A percentile compares a stretch with the other conserved stretches of the same genome.
These are phyloP conservation scores for Eucalyptus sp. DNA, from an alignment of 345 rosid genomes.

Conservation along the genomic window DNA sequence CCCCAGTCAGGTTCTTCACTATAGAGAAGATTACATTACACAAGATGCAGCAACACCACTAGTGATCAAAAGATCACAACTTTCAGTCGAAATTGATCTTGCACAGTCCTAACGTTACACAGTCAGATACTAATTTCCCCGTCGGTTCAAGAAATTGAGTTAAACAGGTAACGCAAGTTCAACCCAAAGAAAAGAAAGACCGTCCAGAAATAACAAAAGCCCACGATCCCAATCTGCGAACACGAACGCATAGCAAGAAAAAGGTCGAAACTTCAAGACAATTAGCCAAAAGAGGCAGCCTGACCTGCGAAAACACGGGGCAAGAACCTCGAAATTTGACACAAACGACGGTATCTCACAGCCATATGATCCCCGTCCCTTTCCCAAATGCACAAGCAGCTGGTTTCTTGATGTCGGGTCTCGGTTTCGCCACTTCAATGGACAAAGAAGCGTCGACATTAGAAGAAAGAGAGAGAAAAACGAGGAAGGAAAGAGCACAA, in stretches of 20 bases:
- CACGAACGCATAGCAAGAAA: background rate
- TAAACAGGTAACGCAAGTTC: background rate
- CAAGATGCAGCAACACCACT: background rate
- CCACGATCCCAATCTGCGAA: background rate
- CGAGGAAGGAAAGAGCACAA: background rate
- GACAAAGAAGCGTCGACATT: background rate
- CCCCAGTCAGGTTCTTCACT: background rate
- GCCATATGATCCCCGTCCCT: constrained; percentile 13
- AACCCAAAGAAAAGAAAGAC: background rate
- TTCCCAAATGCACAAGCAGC: background rate
- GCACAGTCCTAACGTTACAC: background rate
- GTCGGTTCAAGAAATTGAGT: background rate
- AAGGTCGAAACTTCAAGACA: background rate
- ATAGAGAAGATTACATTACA: background rate
- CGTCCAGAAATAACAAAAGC: background rate
- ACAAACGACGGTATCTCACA: constrained; percentile 13
- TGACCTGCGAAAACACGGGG: constrained; percentile 38
- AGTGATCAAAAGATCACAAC: background rate
- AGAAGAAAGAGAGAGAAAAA: background rate
- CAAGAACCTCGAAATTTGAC: constrained; percentile 19
- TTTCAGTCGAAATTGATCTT: background rate
- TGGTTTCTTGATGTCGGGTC: background rate
- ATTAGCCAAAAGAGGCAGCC: background rate
- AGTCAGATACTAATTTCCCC: background rate
- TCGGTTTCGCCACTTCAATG: background rate